These are phyloP conservation scores for Dryadomyces quercus-mongolicae DNA, from an alignment of 2,329 filamentous ascomycete species.

Conservation along the genomic window DNA sequence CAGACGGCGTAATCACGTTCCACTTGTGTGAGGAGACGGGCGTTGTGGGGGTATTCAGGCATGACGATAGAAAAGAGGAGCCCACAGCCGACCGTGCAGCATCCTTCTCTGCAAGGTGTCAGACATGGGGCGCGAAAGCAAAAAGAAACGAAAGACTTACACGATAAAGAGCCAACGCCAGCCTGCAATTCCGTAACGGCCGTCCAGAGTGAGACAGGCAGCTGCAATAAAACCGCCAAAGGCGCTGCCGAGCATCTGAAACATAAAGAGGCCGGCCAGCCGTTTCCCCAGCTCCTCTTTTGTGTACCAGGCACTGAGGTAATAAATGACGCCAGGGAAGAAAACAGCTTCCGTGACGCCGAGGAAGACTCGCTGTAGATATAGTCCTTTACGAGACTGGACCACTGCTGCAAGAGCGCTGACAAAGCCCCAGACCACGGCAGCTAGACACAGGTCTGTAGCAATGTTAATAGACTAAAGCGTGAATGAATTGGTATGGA, in stretches of 20 bases:
- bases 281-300: conserved; percentile 24
- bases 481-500: no score
- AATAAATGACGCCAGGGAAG: conserved; percentile 27
- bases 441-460: conserved; percentile 16
- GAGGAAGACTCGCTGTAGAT: conserved; percentile 23
- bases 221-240: conserved; percentile 39
- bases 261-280: conserved; percentile 23
- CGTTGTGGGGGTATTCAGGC: conserved; percentile 27
- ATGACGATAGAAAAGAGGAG: conserved; percentile 21
- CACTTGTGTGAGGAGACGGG: conserved; percentile 17
- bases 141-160: neutral
- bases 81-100: conserved; percentile 27
- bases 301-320: conserved; percentile 28
- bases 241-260: conserved; percentile 24
- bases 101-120: conserved; percentile 21
- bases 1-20: conserved; percentile 20
- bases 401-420: conserved; percentile 21
- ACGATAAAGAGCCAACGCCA: conserved; percentile 26
- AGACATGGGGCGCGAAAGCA: neutral
- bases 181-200: conserved; percentile 31
- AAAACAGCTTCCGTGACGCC: conserved; percentile 23
- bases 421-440: conserved; percentile 19
- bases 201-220: conserved; percentile 32
- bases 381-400: conserved; percentile 19
- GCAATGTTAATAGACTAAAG: no score